Base-by-base conservation (phyloP, 2,329 filamentous ascomycete species). In the Paraconiothyrium brasiliense region DNA sequence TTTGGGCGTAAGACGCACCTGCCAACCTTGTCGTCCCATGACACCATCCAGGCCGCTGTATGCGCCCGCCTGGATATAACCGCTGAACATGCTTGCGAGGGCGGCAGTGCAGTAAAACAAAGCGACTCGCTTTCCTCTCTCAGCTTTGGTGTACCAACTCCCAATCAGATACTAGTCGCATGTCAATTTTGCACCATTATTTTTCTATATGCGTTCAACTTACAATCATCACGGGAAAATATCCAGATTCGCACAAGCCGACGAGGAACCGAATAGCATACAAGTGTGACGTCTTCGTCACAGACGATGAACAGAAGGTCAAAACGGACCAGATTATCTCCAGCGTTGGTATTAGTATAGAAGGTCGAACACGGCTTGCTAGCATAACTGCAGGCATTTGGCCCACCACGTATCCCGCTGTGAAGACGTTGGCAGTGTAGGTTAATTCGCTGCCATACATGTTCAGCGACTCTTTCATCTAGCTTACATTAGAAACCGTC, bases 101-200 rank as follows among this genome's bases (percentile, higher is more conserved):
- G 73, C 67, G 13, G 71, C 71, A 1, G 74, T 74, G 51, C 74
- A 73, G 58, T 71, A 76, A 50, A 78, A 78, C 3, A 78, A 54
- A 1, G 70, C 70, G 3, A 74, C 69, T n/a, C 75, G 71, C 39
- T 76, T 71, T 20, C 72, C 72, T 30, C 75, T 58, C 50, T 78
- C 75, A 47, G 63, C 70, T 56, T 79, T 76, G 0, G 77, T 81
- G 55, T 82, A 83, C 81, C 80, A 83, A 6, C 77, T 79, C 1
- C 78, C 76, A 0, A 82, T 67, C 10, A 82, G 60, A 54, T 75
- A 76, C 49, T 52, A 10, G 22, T 39, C 5, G 34, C n/a, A 2
- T 22, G 55, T 64, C 60, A 66, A 41, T 24, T 50, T 4, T 9
- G 4, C 22, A 27, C 11, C 10, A 43, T 13, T 1, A 3, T 14